Evolutionary conservation across 2,329 filamentous ascomycete species (phyloP).

Genomic region (Whalleya microplaca): DNA sequence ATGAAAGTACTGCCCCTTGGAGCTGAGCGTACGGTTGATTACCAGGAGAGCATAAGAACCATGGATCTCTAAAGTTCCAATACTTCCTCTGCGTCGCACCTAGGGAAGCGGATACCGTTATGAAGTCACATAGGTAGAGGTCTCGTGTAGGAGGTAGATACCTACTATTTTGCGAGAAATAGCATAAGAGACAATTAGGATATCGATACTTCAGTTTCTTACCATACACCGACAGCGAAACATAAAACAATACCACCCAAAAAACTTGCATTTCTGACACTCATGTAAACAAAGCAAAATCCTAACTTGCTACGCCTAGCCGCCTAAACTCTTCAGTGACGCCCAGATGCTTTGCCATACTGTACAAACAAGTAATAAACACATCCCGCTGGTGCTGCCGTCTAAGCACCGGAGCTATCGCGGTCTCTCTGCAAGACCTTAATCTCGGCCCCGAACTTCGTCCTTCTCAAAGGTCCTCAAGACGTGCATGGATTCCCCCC

Average conservation of each 20-base stretch:
- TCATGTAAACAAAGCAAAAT: slow-evolving; percentile 1
- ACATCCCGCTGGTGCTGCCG: background rate
- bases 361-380: slow-evolving; percentile 18
- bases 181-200: too few species aligned
- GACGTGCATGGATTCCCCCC: too few species aligned
- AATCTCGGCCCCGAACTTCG: too few species aligned
- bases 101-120: too few species aligned
- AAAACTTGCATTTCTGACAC: background rate
- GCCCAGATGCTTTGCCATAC: slow-evolving; percentile 11
- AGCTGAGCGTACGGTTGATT: too few species aligned
- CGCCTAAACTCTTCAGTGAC: slow-evolving; percentile 6
- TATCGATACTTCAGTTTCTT: background rate
- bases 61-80: too few species aligned
- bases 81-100: too few species aligned
- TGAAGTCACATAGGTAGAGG: background rate
- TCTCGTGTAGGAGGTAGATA: background rate
- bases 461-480: background rate
- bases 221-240: background rate
- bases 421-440: background rate
- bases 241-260: background rate
- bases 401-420: background rate
- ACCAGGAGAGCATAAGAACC: too few species aligned
- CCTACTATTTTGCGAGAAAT: too few species aligned
- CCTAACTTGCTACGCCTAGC: slow-evolving; percentile 16
- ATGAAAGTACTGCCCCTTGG: too few species aligned